Base-by-base conservation (phyloP, 2,329 filamentous ascomycete species). In the Pseudogymnoascus sp. region DNA sequence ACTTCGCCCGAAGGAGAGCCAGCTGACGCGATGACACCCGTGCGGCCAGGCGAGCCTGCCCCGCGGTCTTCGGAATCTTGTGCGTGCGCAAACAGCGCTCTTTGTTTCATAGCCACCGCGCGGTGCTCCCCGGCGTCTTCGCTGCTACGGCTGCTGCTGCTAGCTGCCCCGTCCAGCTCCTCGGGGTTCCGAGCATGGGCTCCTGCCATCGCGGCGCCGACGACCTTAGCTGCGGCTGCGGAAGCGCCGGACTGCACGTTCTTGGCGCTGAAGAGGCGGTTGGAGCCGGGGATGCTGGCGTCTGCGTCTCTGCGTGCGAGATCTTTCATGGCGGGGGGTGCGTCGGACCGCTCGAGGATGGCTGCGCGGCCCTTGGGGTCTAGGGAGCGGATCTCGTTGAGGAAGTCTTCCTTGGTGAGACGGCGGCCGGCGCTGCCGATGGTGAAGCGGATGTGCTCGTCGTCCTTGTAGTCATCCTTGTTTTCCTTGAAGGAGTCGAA, bases 361-460 rank as follows among this genome's bases (percentile, higher is more conserved):
- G 73, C 70, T 23, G 62, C 65, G 42, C 72, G 76, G 38, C 86
- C 84, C 70, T 84, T 84, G 23, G 84, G 82, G 71, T 93, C 89
- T 65, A 93, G 79, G 66, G 85, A 83, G 67, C 86, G 84, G 70
- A 94, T 86, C 71, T 91, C 85, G 56, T 82, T 79, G 65, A 94
- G 85, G 71, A 94, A 93, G 70, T 92, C 89, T 4, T 87, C 84
- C 75, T 92, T 92, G 66, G 83, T 92, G 84, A 94, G 88, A 59
- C 90, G 84, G 65, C 82, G 80, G 5, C 88, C 88, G n/a, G 86
- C 83, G 35, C 86, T 85, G 50, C 82, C 84, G 66, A 93, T 89
- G 1, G 87, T 92, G 74, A 92, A 93, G 12, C 90, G 84, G 63
- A 93, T 86, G 63, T 85, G 80, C 12, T 83, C 81, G 67, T 92